These are phyloP conservation scores for Naganishia randhawae DNA, from an alignment of 768 basidiomycete genomes.

Conservation along the genomic window DNA sequence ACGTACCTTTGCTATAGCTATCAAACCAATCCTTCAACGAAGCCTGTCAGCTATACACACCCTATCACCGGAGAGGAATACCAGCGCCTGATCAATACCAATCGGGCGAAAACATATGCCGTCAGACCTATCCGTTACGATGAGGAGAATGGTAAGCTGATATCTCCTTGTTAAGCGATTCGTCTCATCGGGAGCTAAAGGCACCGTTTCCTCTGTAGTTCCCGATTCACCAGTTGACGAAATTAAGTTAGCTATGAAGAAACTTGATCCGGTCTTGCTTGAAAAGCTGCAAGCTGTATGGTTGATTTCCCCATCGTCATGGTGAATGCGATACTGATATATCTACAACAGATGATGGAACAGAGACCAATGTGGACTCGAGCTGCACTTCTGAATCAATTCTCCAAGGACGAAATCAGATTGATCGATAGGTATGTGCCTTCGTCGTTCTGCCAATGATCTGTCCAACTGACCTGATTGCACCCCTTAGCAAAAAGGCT, in stretches of 20 bases:
- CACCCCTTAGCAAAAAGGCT: conserved; percentile 64
- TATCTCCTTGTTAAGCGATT: too few species aligned
- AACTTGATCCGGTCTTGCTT: conserved; percentile 58
- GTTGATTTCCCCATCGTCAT: not conserved
- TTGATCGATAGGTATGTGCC: conserved; percentile 68
- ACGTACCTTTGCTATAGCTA: conserved; percentile 56
- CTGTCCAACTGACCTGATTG: not conserved
- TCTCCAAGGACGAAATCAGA: conserved; percentile 63
- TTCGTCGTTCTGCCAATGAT: not conserved
- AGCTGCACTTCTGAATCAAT: conserved; percentile 77
- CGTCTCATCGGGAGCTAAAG: too few species aligned
- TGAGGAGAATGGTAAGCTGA: conserved; percentile 53
- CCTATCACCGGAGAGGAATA: conserved; percentile 76
- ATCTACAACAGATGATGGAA: conserved; percentile 59
- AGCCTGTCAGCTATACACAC: conserved; percentile 63
- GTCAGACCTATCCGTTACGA: conserved; percentile 56
- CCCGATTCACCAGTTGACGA: conserved; percentile 54
- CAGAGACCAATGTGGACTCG: conserved; percentile 85
- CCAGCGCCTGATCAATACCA: conserved; percentile 73
- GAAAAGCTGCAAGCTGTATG: conserved; percentile 36
- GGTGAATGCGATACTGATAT: not conserved
- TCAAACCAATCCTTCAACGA: conserved; percentile 71
- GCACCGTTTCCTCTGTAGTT: conserved; percentile 21
- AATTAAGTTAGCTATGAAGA: conserved; percentile 62
- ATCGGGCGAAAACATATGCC: conserved; percentile 14